Percentiles rank a stretch among this genome's conserved stretches.
phyloP scores from a whole-genome alignment of 2,329 filamentous ascomycete species.

The Pseudopithomyces chartarum region DNA sequence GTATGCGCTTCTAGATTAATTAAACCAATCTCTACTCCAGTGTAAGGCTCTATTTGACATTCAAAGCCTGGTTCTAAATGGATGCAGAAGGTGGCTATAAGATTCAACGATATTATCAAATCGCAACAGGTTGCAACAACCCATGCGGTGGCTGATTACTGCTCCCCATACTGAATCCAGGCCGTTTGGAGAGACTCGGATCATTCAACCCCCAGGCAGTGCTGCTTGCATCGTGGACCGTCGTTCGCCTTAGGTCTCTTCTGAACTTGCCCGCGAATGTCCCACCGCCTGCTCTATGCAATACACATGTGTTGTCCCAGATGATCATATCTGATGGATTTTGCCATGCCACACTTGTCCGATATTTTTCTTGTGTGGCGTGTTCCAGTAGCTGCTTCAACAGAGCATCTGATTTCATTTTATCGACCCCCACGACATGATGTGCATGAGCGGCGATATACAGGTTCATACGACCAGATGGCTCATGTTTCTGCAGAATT shows the following conservation, averaged over 20 bases:
- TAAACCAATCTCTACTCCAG: neutral
- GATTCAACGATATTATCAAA: neutral
- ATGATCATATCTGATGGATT: constrained; percentile 51
- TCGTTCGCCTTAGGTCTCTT: constrained; percentile 61
- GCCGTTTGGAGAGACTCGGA: constrained; percentile 4
- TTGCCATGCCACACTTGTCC: constrained; percentile 54
- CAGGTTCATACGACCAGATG: constrained; percentile 57
- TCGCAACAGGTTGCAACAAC: constrained; percentile 3
- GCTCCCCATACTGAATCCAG: constrained; percentile 6
- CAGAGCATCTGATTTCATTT: constrained; percentile 41
- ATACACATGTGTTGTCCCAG: constrained; percentile 57
- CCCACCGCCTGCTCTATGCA: constrained; percentile 59
- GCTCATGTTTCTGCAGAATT: constrained; percentile 57
- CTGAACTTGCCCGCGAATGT: constrained; percentile 54
- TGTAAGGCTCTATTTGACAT: neutral
- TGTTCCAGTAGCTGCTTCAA: constrained; percentile 52
- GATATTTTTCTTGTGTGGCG: constrained; percentile 54
- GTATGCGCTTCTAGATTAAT: neutral
- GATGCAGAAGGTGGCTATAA: neutral
- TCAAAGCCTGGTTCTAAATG: neutral
- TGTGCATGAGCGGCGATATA: constrained; percentile 57
- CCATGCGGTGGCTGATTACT: constrained; percentile 4
- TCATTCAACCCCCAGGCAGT: constrained; percentile 25
- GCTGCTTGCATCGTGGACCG: constrained; percentile 55
- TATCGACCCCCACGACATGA: constrained; percentile 39